A percentile compares a stretch with the other conserved stretches of the same genome.
These are phyloP conservation scores for Cyamopsis tetragonoloba DNA, from an alignment of 306 rosid genomes.

Conservation along the genomic window DNA sequence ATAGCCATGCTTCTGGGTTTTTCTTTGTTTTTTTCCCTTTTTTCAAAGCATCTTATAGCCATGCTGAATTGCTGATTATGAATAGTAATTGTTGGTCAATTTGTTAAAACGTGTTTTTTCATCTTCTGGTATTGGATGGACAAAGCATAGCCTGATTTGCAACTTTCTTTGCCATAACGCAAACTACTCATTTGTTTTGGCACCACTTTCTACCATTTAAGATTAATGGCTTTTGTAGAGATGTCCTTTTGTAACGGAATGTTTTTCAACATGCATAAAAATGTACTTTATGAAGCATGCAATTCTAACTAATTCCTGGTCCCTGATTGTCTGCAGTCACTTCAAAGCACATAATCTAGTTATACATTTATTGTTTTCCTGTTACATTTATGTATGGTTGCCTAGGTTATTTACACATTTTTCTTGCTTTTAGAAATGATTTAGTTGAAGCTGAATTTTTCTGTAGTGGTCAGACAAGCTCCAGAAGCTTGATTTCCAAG, in stretches of 20 bases:
- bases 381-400: background rate
- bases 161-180: background rate
- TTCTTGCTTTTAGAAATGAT: constrained; percentile 4
- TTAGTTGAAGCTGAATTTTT: constrained; percentile 14
- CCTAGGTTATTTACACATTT: background rate
- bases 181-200: background rate
- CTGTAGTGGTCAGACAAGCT: constrained; percentile 93
- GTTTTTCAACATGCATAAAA: background rate
- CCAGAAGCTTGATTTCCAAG: constrained; percentile 92
- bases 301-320: background rate
- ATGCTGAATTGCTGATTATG: background rate
- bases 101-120: background rate
- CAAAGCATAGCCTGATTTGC: background rate
- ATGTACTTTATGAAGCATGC: background rate
- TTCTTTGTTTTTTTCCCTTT: no score
- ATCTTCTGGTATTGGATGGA: background rate
- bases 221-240: background rate
- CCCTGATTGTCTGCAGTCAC: background rate
- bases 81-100: background rate
- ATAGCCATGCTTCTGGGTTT: no score
- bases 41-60: background rate
- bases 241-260: background rate
- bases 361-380: background rate
- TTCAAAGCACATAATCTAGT: background rate
- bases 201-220: constrained; percentile 7